These are phyloP conservation scores for Kingdonia uniflora DNA, from an alignment of 164 flowering plant species.

Conservation along the genomic window DNA sequence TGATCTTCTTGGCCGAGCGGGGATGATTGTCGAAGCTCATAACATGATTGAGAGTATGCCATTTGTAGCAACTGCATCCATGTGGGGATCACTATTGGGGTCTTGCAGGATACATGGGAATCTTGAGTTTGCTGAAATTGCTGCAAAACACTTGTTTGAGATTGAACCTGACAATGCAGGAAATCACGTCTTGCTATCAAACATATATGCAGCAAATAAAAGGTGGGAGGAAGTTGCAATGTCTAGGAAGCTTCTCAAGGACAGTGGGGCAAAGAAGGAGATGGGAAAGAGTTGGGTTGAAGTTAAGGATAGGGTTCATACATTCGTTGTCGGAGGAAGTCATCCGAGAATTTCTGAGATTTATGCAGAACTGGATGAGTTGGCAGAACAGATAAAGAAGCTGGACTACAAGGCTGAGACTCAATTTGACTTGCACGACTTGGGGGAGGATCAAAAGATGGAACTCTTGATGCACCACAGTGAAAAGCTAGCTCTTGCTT, in stretches of 20 bases:
- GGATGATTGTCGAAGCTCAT: constrained; percentile 47
- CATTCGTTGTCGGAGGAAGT: constrained; percentile 56
- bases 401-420: constrained; percentile 34
- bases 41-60: constrained; percentile 50
- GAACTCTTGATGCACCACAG: constrained; percentile 65
- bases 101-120: constrained; percentile 57
- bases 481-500: constrained; percentile 77
- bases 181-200: constrained; percentile 63
- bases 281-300: constrained; percentile 85
- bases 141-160: constrained; percentile 53
- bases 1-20: constrained; percentile 69
- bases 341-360: constrained; percentile 53
- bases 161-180: constrained; percentile 72
- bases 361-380: constrained; percentile 39
- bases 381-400: constrained; percentile 47
- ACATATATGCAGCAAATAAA: constrained; percentile 58
- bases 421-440: constrained; percentile 55
- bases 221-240: constrained; percentile 59
- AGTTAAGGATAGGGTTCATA: constrained; percentile 49
- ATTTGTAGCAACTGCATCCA: constrained; percentile 54
- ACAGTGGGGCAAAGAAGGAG: constrained; percentile 52
- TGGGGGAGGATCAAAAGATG: constrained; percentile 41
- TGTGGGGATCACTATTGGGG: constrained; percentile 81
- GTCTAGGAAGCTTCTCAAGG: constrained; percentile 53
- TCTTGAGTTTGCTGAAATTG: constrained; percentile 59